Percentiles rank a stretch among this genome's conserved stretches.
These are phyloP conservation scores for Zymoseptoria brevis DNA, from an alignment of 2,329 filamentous ascomycete genomes.

Conservation along the genomic window DNA sequence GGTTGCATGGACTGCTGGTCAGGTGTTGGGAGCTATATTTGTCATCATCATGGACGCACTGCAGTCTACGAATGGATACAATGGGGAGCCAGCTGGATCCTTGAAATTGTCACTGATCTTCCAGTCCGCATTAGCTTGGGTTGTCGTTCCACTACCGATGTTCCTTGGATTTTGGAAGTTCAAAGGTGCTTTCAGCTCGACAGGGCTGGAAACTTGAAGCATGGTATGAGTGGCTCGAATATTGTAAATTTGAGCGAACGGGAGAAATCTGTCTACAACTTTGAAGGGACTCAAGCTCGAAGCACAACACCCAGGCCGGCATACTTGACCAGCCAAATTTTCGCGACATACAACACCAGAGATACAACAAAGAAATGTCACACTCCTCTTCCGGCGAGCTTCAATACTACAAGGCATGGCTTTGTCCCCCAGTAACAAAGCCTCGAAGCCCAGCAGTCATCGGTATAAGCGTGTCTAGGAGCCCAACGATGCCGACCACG, in stretches of 20 bases:
- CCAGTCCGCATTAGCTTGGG: slow-evolving; percentile 61
- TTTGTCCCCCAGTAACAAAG: background rate
- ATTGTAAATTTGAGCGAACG: background rate
- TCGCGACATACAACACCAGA: background rate
- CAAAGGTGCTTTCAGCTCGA: background rate
- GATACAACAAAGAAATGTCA: background rate
- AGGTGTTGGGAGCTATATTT: slow-evolving; percentile 77
- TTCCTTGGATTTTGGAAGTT: slow-evolving; percentile 15
- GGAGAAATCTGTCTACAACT: background rate
- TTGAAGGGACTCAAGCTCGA: too few relatives aligned
- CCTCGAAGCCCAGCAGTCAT: background rate
- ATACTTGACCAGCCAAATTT: background rate
- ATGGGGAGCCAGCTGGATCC: slow-evolving; percentile 39
- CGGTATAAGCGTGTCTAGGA: background rate
- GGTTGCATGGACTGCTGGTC: slow-evolving; percentile 77
- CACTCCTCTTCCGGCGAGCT: background rate
- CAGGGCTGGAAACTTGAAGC: background rate
- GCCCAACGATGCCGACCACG: too few relatives aligned
- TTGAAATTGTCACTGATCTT: slow-evolving; percentile 74
- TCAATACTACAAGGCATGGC: background rate
- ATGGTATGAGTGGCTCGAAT: background rate
- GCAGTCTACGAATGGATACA: slow-evolving; percentile 36
- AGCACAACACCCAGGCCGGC: background rate
- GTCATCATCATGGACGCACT: slow-evolving; percentile 76
- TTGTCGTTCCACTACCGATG: slow-evolving; percentile 46